phyloP scores from a whole-genome alignment of 768 basidiomycete genomes.

The Boletus barrowsii region DNA sequence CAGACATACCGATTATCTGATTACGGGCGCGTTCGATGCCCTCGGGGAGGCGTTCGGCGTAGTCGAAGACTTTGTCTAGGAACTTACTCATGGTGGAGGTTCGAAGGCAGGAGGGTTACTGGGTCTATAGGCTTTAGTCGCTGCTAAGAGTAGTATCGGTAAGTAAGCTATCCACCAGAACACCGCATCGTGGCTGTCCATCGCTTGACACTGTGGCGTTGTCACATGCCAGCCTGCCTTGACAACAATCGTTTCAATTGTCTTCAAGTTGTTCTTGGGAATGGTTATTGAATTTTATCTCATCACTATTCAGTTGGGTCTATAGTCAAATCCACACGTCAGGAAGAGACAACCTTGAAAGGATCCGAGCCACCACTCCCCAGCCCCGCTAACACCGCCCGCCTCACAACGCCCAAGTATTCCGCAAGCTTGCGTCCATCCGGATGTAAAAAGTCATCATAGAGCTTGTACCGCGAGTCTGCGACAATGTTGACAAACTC shows the following conservation, averaged over 20 bases:
- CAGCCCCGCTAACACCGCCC: slow-evolving; percentile 67
- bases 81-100: slow-evolving; percentile 36
- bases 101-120: not conserved
- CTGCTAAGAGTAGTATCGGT: too few relatives aligned
- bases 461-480: slow-evolving; percentile 80
- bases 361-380: slow-evolving; percentile 78
- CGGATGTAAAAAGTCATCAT: slow-evolving; percentile 73
- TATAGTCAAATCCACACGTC: slow-evolving; percentile 4
- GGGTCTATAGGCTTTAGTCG: too few relatives aligned
- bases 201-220: not conserved
- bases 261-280: not conserved
- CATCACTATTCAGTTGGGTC: not conserved
- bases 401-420: slow-evolving; percentile 72
- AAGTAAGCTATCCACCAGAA: too few relatives aligned
- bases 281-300: not conserved
- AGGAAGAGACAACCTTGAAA: slow-evolving; percentile 45
- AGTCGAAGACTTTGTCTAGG: slow-evolving; percentile 35
- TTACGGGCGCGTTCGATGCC: slow-evolving; percentile 35
- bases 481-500: slow-evolving; percentile 83
- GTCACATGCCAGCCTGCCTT: slow-evolving; percentile 5
- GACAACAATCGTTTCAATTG: not conserved
- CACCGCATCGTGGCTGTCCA: not conserved
- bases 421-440: slow-evolving; percentile 61
- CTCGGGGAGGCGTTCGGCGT: slow-evolving; percentile 38
- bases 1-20: slow-evolving; percentile 34